Base-by-base conservation (phyloP, 75 land plant genomes). In the Selaginella moellendorffii region DNA sequence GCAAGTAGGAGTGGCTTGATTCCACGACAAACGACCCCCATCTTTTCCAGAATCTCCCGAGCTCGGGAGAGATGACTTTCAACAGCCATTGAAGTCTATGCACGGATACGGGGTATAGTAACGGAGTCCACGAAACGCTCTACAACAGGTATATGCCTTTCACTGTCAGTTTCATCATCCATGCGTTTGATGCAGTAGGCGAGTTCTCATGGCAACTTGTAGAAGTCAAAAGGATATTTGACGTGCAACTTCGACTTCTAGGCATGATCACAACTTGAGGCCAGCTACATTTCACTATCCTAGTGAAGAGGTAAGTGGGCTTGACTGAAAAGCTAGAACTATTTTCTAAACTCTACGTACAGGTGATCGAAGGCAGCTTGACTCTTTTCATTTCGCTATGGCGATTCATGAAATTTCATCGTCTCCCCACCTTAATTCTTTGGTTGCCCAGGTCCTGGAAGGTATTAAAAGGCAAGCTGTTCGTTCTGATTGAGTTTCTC, bases 221-320 rank as follows among this genome's bases (percentile, higher is more conserved):
- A 27, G 81, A 84, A 68, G 70, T 93, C 1, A 93, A 80, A 53
- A 85, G 69, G 58, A 61, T 89, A 26, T 71, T 90, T 54, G 63
- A 70, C 52, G 83, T 84, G 22, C 78, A 82, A 63, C 79, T 93
- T 65, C 87, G 76, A 9, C 87, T 93, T 54, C 63, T 82, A 12
- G 99, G 99, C 1, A 89, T 54, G 88, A 93, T 67, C 96, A 93
- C 68, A 93, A 93, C 67, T 69, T 93, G 68, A 75, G 81, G 72
- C 99, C 99, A 59, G 71, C 96, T 23, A 89, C 99, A 24, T 93
- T 93, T 70, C 26, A 88, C 52, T 93, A 78, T 71, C 99, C 99
- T 69, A 83, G 71, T 74, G 99, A 93, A 66, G 85, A 93, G 99
- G 98, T 85, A 23, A 61, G 36, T 26, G n/a, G n/a, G n/a, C n/a